Percentiles rank a stretch among this genome's conserved stretches.
phyloP scores from a whole-genome alignment of 305 asterid species.

The Fraxinus sp. region DNA sequence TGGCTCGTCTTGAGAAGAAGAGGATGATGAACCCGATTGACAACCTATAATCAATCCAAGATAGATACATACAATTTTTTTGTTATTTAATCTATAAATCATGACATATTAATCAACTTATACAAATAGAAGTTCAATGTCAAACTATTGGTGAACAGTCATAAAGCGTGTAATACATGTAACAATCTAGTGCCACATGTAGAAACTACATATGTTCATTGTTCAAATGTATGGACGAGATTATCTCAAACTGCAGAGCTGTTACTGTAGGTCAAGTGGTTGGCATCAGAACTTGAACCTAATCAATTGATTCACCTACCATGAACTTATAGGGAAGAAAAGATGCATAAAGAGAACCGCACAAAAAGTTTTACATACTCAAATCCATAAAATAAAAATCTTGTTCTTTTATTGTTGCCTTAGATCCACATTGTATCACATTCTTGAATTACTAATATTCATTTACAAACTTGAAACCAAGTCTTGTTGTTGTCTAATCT shows the following conservation, averaged over 20 bases:
- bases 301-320: background rate
- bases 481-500: no score
- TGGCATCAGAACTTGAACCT: background rate
- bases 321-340: background rate
- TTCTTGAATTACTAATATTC: no score
- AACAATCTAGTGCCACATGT: background rate
- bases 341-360: background rate
- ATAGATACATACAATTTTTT: background rate
- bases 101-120: no score
- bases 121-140: no score
- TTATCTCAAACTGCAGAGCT: background rate
- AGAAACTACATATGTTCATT: background rate
- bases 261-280: background rate
- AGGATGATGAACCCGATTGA: slow-evolving; percentile 36
- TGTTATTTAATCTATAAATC: no score
- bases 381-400: no score
- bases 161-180: no score
- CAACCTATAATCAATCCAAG: slow-evolving; percentile 38
- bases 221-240: background rate
- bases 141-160: background rate
- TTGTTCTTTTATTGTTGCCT: no score
- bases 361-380: no score
- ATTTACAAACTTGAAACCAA: no score
- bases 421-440: no score
- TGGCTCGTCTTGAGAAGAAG: slow-evolving; percentile 52